Evolutionary conservation across 78 protist species (phyloP).

Genomic region (Dictyostelium intermedium): DNA sequence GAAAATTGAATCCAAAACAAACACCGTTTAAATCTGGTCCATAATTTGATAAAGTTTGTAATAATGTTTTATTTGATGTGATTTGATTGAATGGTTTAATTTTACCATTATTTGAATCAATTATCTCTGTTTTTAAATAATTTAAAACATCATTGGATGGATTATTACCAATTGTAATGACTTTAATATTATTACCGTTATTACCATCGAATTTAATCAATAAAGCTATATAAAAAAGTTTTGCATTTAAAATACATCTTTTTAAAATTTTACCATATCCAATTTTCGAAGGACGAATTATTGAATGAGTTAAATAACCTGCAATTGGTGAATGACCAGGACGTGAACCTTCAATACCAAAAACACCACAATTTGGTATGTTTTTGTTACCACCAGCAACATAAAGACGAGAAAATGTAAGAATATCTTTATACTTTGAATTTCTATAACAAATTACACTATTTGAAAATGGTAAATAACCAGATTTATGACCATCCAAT

Average conservation of each 20-base stretch:
- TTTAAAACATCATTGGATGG: background rate
- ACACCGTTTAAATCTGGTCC: background rate
- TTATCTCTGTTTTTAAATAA: background rate
- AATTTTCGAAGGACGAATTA: background rate
- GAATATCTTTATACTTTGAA: background rate
- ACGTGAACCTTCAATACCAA: conserved; percentile 4
- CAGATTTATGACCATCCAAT: background rate
- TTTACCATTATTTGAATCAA: background rate
- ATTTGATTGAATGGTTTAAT: background rate
- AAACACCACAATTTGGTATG: background rate
- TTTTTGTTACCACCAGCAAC: background rate
- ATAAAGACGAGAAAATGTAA: background rate
- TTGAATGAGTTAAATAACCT: background rate
- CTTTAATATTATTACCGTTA: background rate
- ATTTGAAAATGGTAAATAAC: background rate
- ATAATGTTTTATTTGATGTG: background rate
- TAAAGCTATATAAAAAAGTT: background rate
- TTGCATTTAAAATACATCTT: background rate
- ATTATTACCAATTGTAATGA: background rate
- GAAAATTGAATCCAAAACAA: background rate
- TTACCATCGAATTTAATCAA: background rate
- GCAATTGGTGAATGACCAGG: background rate
- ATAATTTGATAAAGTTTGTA: background rate
- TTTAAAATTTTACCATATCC: background rate
- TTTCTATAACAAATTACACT: background rate